These are phyloP conservation scores for Colletotrichum neosansevieriae DNA, from an alignment of 2,329 filamentous ascomycete species.

Conservation along the genomic window DNA sequence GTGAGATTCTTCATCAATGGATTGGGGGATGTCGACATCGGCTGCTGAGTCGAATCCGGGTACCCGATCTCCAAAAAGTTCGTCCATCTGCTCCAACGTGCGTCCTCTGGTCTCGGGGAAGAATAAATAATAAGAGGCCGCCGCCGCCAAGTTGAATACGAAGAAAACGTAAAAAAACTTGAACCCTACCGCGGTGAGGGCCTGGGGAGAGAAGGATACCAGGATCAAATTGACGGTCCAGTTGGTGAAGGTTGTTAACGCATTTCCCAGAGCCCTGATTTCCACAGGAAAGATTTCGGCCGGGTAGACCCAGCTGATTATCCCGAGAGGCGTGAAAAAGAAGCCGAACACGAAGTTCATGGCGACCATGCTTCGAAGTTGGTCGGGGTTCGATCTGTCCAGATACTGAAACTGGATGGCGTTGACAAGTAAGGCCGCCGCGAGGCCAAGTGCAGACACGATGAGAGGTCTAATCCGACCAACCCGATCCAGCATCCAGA, in stretches of 20 bases:
- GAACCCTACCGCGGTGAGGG: slow-evolving; percentile 56
- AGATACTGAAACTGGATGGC: slow-evolving; percentile 46
- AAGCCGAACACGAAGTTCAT: slow-evolving; percentile 52
- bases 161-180: slow-evolving; percentile 55
- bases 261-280: slow-evolving; percentile 46
- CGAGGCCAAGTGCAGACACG: slow-evolving; percentile 49
- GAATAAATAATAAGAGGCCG: slow-evolving; percentile 44
- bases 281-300: slow-evolving; percentile 55
- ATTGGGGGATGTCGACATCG: neutral
- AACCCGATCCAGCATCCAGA: slow-evolving; percentile 58
- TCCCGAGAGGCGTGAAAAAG: slow-evolving; percentile 52
- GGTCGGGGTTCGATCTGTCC: slow-evolving; percentile 43
- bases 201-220: slow-evolving; percentile 61
- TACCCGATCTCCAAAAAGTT: slow-evolving; percentile 47
- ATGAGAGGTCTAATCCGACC: slow-evolving; percentile 63
- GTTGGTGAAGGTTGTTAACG: slow-evolving; percentile 48
- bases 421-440: slow-evolving; percentile 46
- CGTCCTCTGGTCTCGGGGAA: slow-evolving; percentile 50
- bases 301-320: slow-evolving; percentile 57
- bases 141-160: slow-evolving; percentile 44
- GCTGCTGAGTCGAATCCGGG: neutral
- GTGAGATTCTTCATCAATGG: neutral
- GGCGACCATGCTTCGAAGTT: slow-evolving; percentile 47
- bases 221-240: slow-evolving; percentile 57
- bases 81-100: slow-evolving; percentile 52